Conservation (phyloP, 805 yeast genomes). For the Metschnikowia gelsemii region DNA sequence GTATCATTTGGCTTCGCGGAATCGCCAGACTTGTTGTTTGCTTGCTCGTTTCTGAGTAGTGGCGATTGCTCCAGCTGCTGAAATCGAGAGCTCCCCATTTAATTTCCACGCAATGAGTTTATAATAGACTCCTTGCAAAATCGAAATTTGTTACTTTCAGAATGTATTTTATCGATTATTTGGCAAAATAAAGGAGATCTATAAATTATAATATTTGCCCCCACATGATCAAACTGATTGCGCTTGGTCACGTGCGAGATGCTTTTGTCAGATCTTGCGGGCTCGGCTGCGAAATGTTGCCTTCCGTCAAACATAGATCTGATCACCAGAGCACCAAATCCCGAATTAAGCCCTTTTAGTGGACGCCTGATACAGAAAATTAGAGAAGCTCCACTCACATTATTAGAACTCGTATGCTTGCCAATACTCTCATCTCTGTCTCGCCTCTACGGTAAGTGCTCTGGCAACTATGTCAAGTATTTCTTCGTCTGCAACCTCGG, state of each 20-base stretch:
- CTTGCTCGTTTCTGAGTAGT: slow-evolving; percentile 3
- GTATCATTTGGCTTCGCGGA: neutral
- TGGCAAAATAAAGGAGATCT: neutral
- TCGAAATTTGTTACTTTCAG: neutral
- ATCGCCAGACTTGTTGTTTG: neutral
- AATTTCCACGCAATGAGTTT: neutral
- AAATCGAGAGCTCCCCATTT: slow-evolving; percentile 3
- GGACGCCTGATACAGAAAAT: too few relatives aligned
- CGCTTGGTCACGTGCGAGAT: slow-evolving; percentile 9
- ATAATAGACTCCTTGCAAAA: neutral
- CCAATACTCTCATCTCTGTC: slow-evolving; percentile 6
- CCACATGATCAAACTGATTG: neutral
- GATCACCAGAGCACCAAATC: too few relatives aligned
- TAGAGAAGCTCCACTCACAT: too few relatives aligned
- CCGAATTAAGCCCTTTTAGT: too few relatives aligned
- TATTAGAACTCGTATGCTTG: too few relatives aligned
- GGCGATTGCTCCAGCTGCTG: slow-evolving; percentile 12
- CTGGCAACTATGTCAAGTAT: slow-evolving; percentile 24
- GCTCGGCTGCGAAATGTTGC: too few relatives aligned
- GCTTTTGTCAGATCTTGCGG: too few relatives aligned
- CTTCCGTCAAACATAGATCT: too few relatives aligned
- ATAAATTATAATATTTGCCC: slow-evolving; percentile 2
- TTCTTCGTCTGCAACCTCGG: slow-evolving; percentile 21
- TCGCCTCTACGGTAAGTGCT: slow-evolving; percentile 10
- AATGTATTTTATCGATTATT: too few relatives aligned